Base-by-base conservation (phyloP, 2,329 filamentous ascomycete species). In the Fusarium oxysporum region DNA sequence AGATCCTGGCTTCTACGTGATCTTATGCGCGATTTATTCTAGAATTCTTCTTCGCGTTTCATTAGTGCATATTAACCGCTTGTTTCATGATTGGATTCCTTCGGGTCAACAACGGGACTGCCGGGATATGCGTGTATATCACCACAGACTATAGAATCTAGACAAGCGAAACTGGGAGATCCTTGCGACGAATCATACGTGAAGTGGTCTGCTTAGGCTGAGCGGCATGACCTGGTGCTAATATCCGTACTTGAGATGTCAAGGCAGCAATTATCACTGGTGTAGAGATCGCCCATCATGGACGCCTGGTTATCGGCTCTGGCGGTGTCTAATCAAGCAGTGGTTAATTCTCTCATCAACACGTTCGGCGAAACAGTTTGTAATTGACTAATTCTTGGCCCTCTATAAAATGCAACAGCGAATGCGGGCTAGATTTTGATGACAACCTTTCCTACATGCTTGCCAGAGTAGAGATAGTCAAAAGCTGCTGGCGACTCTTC, bases 1-100 rank as follows among this genome's bases (percentile, higher is more conserved):
- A 57, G 65, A 59, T 33, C 63, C 45, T n/a, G 25, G 28, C 63
- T 37, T 44, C 1, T 4, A 38, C 28, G 17, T 41, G 21, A 47
- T 30, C 23, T 63, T 62, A 55, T 71, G 68, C 68, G 68, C 68
- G 54, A 71, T 71, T 71, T 71, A 72, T 72, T 71, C 68, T 69
- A 59, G 67, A 70, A 51, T 28, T 62, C 17, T 68, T 65, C 40
- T 55, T 50, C 10, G 28, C n/a, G 21, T 51, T 44, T 33, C 28
- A 43, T 50, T 7, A 25, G 17, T 13, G 25, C 28, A 62, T 47
- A 33, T 28, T 33, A 35, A 12, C 21, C 33, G 21, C 45, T 8
- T 30, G 40, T 53, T 68, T 54, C 47, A 68, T 32, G 14, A 35
- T 48, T 48, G 35, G 23, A 51, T 43, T 30, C n/a, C 16, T 38